Evolutionary conservation across 441 rosid genomes (phyloP), one percentile per base, ranked within the genome.

Genomic region (Syzygium malaccense): DNA sequence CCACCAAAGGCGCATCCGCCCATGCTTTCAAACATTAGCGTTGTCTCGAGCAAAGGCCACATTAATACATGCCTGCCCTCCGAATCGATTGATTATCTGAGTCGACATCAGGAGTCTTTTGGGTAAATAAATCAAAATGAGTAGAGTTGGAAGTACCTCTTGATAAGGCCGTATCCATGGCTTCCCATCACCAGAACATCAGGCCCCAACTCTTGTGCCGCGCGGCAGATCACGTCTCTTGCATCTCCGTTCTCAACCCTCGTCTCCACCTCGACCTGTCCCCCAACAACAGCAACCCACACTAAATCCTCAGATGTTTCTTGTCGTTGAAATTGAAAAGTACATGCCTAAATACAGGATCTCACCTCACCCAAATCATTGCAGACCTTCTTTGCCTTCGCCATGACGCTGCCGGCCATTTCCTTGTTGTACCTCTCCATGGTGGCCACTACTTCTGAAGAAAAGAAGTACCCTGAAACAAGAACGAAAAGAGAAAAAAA

Each of bases 151-250:
- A 58, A 78, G 18, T 33, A 94, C 96, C 97, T 93, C 87, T 94
- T 92, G 92, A 95, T 90, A 13, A 87, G 88, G 66, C 97, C 95
- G 58, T 94, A 95, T 48, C 95, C 96, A 49, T 93, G 97, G 88
- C 93, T 92, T 11, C 97, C 97, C 94, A 94, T 92, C 17, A 95
- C 95, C 25, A 95, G 88, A 86, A 95, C 66, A 25, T 94, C 94
- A 55, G 89, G 93, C 14, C 85, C 30, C 33, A 93, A 88, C 88
- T 91, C 91, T 78, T 93, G 92, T 3, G 92, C 95, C 92, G 57
- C 86, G 64, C 91, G 87, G 88, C 95, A 95, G 32, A 95, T 94
- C 88, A 93, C 94, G 55, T 95, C 95, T 90, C 94, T 93, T 68
- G 95, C 91, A 83, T 94, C 95, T 56, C 96, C 97, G 33, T 13